phyloP scores from a whole-genome alignment of 108 stramenopile species.

The Skeletonema grethae region DNA sequence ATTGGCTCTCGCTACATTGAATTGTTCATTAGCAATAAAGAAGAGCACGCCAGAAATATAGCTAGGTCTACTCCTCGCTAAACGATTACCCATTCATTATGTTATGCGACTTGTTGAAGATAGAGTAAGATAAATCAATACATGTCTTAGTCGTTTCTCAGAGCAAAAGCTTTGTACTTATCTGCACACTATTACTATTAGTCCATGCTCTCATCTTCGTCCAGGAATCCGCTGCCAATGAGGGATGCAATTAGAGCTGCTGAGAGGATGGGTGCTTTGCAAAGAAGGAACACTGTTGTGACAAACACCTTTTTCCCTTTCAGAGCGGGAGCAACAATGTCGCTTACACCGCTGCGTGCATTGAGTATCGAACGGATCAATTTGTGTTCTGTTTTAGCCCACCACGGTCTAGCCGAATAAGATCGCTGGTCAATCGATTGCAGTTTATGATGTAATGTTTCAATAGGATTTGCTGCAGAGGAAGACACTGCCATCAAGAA shows the following conservation, averaged over 20 bases:
- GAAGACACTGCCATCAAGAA: slow-evolving; percentile 42
- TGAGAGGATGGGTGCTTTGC: slow-evolving; percentile 24
- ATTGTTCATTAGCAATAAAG: slow-evolving; percentile 94
- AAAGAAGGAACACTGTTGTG: slow-evolving; percentile 7
- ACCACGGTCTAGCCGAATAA: slow-evolving; percentile 18
- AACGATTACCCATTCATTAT: neutral
- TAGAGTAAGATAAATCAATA: slow-evolving; percentile 1
- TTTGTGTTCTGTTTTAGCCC: slow-evolving; percentile 11
- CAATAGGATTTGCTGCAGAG: slow-evolving; percentile 10
- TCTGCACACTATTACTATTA: neutral
- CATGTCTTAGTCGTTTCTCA: too few relatives aligned
- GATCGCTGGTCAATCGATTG: slow-evolving; percentile 8
- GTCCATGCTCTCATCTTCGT: neutral
- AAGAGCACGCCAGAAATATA: slow-evolving; percentile 84
- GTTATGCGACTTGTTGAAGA: neutral
- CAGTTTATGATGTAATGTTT: slow-evolving; percentile 9
- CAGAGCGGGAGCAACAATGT: slow-evolving; percentile 6
- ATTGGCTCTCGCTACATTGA: slow-evolving; percentile 95
- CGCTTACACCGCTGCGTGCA: neutral
- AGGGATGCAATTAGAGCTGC: slow-evolving; percentile 19
- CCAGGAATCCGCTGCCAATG: slow-evolving; percentile 10
- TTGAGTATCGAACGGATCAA: neutral
- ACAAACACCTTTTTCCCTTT: slow-evolving; percentile 4
- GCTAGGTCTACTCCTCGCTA: slow-evolving; percentile 76
- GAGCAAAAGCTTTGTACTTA: neutral